Base-by-base conservation (phyloP, 345 rosid species). In the Nasturtium officinale region DNA sequence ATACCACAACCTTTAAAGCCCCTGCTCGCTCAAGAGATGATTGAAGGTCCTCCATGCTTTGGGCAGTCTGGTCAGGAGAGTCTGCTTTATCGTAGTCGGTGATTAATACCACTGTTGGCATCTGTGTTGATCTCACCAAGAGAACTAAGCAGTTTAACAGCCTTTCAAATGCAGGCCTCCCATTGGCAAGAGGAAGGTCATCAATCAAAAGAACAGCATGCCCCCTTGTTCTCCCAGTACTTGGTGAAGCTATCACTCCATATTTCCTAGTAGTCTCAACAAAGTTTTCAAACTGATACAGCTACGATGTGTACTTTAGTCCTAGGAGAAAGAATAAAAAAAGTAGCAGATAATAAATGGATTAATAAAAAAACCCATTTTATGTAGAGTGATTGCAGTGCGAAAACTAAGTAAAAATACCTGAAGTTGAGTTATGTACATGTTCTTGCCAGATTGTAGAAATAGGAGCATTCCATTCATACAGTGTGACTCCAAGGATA, bases 371-470 rank as follows among this genome's bases (percentile, higher is more conserved):
- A 2, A 16, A 58, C 8, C 2, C 18, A 55, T 46, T 16, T 29
- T n/a, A 8, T 15, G 61, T 26, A 18, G 3, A 10, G 21, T n/a
- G 43, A 75, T 11, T 9, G 61, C 42, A 60, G 37, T 50, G 35
- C 8, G 30, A 51, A 51, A 54, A 42, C 32, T 60, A 51, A 61
- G 58, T 52, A 21, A 37, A 30, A 70, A 63, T 75, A 89, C 99
- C 97, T 80, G 89, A 51, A 83, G 54, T 84, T 20, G 84, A 74
- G 84, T 79, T 84, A 79, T 95, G 89, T 47, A 83, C 18, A 73
- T 88, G 87, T 80, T 95, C 99, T 79, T 85, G 89, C 99, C 99
- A 91, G 81, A 88, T 55, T 43, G 97, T 95, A 26, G 99, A 97
- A 71, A 91, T 91, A 62, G 99, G 99, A 17, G 97, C 76, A 40